A percentile compares a stretch with the other conserved stretches of the same genome.
Conservation (phyloP, 2,329 filamentous ascomycete species). For the Aspergillus hiratsukae region DNA sequence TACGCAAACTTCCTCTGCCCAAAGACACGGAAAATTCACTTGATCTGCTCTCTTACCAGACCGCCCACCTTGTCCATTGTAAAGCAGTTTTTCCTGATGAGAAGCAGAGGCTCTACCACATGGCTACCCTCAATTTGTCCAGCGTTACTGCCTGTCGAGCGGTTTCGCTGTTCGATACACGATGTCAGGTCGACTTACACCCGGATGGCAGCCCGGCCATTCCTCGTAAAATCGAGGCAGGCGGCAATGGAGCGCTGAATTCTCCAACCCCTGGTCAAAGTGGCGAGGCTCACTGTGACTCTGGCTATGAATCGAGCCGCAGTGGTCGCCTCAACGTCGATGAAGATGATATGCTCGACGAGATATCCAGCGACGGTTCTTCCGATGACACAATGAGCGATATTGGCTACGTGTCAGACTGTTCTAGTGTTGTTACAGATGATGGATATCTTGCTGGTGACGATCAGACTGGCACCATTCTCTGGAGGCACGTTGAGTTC, state of each 20-base stretch:
- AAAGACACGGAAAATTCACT: constrained; percentile 10
- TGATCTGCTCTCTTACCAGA: constrained; percentile 12
- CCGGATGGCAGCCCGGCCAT: neutral
- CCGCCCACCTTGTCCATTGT: constrained; percentile 7
- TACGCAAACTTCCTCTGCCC: constrained; percentile 6
- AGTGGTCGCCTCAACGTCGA: neutral
- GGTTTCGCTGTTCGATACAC: constrained; percentile 17
- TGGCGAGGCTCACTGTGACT: neutral
- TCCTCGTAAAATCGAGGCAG: neutral
- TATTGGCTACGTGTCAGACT: constrained; percentile 9
- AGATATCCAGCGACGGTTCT: constrained; percentile 1
- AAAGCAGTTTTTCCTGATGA: constrained; percentile 14
- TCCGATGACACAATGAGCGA: constrained; percentile 2
- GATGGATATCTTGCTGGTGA: constrained; percentile 16
- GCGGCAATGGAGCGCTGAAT: neutral
- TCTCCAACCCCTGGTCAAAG: neutral
- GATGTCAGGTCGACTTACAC: constrained; percentile 3
- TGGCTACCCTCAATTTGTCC: constrained; percentile 11
- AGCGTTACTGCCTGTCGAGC: constrained; percentile 12
- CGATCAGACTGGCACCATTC: constrained; percentile 13
- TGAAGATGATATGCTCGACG: constrained; percentile 1
- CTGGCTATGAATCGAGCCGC: neutral
- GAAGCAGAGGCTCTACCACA: constrained; percentile 12
- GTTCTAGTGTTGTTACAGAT: constrained; percentile 12
- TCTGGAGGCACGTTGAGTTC: constrained; percentile 18